phyloP scores from a whole-genome alignment of 257 asterid species.

The Przewalskia tangutica region DNA sequence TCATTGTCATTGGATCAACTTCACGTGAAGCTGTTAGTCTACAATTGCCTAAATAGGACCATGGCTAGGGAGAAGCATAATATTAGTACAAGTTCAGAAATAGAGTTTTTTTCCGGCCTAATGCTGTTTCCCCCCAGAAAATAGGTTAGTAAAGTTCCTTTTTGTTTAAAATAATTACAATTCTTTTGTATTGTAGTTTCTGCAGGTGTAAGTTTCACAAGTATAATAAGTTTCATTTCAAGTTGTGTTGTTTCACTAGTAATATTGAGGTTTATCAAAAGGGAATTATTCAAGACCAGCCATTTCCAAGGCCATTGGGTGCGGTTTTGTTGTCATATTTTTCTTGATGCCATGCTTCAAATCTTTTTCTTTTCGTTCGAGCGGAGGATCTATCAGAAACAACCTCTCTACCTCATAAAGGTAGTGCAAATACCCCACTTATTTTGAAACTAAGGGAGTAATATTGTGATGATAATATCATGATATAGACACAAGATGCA shows the following conservation, averaged over 20 bases:
- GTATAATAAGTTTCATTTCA: neutral
- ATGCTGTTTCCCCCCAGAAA: neutral
- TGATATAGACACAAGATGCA: too few species aligned
- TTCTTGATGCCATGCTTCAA: too few species aligned
- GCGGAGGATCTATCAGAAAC: too few species aligned
- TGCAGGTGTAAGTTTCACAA: neutral
- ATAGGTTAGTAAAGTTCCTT: neutral
- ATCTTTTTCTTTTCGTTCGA: too few species aligned
- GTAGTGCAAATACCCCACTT: too few species aligned
- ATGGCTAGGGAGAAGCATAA: neutral
- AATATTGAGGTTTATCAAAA: neutral
- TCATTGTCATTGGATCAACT: neutral
- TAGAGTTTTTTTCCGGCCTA: neutral
- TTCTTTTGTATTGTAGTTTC: neutral
- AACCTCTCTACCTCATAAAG: too few species aligned
- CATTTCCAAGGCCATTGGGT: too few species aligned
- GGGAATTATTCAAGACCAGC: too few species aligned
- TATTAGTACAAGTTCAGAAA: neutral
- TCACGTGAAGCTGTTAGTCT: neutral
- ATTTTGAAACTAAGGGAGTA: too few species aligned
- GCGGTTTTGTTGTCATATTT: too few species aligned
- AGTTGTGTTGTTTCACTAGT: neutral
- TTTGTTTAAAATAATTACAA: neutral
- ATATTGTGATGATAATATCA: too few species aligned
- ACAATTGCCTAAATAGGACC: neutral